Evolutionary conservation across 306 rosid genomes (phyloP).

Genomic region (Quercus variabilis): DNA sequence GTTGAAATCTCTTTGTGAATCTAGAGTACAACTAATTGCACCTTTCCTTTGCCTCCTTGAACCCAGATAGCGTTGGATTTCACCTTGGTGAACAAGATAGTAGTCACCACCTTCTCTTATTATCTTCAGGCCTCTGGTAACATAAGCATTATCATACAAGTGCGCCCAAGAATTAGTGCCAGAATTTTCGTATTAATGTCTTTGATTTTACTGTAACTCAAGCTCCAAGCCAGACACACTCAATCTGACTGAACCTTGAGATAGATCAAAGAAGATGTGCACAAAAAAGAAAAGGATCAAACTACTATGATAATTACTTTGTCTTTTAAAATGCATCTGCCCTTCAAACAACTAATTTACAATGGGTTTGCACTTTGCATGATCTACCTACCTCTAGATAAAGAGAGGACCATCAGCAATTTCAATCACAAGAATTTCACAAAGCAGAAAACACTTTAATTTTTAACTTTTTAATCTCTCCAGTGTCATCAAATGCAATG

Average conservation of each 20-base stretch:
- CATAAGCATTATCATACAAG: conserved; percentile 2
- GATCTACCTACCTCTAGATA: not conserved
- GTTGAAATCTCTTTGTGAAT: conserved; percentile 26
- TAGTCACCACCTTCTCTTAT: conserved; percentile 65
- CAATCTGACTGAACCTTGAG: not conserved
- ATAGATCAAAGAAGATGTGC: not conserved
- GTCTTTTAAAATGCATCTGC: not conserved
- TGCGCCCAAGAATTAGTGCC: not conserved
- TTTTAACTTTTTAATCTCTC: not conserved
- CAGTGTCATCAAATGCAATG: not conserved
- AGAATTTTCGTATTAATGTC: not conserved
- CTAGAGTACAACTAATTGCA: not conserved
- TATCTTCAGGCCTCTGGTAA: conserved; percentile 65
- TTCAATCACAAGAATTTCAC: not conserved
- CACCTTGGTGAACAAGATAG: conserved; percentile 79
- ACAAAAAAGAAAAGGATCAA: not conserved
- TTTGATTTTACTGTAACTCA: too few relatives aligned
- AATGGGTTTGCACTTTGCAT: not conserved
- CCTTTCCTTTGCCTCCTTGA: conserved; percentile 45
- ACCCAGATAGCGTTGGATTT: conserved; percentile 58
- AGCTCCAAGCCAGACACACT: not conserved
- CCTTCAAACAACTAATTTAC: not conserved
- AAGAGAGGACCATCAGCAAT: not conserved
- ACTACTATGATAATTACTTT: not conserved
- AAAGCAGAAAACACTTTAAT: not conserved